Conservation (phyloP, 1,284 basidiomycete genomes). For the Ustilago vetiveriae region DNA sequence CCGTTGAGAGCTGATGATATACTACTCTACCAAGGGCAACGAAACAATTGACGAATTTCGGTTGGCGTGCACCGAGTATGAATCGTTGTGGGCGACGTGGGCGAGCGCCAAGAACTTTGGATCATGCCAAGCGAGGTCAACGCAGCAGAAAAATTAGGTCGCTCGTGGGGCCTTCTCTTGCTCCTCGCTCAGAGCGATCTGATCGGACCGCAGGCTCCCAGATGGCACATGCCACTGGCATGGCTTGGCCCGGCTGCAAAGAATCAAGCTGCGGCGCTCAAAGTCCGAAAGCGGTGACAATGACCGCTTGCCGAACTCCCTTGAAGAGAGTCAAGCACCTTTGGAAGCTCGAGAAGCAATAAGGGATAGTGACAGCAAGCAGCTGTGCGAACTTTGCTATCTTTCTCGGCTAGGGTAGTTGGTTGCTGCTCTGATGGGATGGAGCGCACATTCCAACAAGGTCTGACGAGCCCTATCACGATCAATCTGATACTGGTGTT, state of each 20-base stretch:
- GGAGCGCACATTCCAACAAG: not conserved
- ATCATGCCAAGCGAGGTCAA: slow-evolving; percentile 34
- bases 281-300: not conserved
- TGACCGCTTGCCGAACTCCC: not conserved
- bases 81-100: not conserved
- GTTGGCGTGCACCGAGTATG: too few species aligned
- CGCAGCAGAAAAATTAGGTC: slow-evolving; percentile 4
- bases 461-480: too few species aligned
- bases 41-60: too few species aligned
- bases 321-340: not conserved
- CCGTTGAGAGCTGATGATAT: too few species aligned
- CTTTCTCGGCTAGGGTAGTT: not conserved
- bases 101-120: slow-evolving; percentile 21
- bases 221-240: too few species aligned
- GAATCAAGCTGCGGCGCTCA: too few species aligned
- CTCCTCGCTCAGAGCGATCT: too few species aligned
- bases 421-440: not conserved
- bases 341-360: not conserved
- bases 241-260: too few species aligned
- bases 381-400: too few species aligned
- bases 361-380: too few species aligned
- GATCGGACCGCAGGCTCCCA: not conserved
- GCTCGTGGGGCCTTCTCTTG: not conserved
- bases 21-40: too few species aligned
- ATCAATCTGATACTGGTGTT: too few species aligned